Evolutionary conservation across 1,284 basidiomycete species (phyloP), one percentile per base, ranked within the genome.

Genomic region (Ceratobasidium sp.): DNA sequence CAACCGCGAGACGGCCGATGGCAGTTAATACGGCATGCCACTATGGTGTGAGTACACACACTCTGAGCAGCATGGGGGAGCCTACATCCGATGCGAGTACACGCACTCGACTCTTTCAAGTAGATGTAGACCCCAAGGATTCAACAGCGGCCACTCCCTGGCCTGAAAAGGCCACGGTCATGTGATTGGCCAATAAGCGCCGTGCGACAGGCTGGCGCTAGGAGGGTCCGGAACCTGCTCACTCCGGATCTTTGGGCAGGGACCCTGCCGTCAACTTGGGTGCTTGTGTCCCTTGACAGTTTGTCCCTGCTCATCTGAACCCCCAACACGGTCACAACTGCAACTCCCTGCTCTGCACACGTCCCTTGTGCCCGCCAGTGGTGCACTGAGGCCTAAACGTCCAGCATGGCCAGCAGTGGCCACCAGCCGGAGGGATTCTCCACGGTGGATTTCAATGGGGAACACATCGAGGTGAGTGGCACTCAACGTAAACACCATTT

Each of bases 191-290:
- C 27, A 30, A 30, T 30, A 30, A 30, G 27, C 27, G 27, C 27
- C 27, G 27, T 30, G 27, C 27, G 27, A 30, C 27, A 30, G 27
- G 27, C 27, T 30, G 27, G 27, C 27, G 27, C 27, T 30, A 30
- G 27, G 27, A 30, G 27, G 27, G 27, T 30, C 27, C 27, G 27
- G 27, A 30, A 30, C 27, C 27, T 30, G 27, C 27, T 30, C 27
- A 30, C 59, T 14, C 62, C 60, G 30, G 52, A 30, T 50, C 38
- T 60, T 60, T 35, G 57, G 69, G 27, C 54, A 30, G 23, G 69
- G 69, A 71, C 69, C 69, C 69, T 71, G 50, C 41, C 33, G 64
- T 71, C 69, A 74, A 30, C 71, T 74, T 74, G 59, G 62, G 38
- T 30, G n/a, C 44, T 65, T 52, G 71, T 46, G n/a, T 64, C 59